Conservation (phyloP, 345 rosid genomes). For the Trapa incisa region DNA sequence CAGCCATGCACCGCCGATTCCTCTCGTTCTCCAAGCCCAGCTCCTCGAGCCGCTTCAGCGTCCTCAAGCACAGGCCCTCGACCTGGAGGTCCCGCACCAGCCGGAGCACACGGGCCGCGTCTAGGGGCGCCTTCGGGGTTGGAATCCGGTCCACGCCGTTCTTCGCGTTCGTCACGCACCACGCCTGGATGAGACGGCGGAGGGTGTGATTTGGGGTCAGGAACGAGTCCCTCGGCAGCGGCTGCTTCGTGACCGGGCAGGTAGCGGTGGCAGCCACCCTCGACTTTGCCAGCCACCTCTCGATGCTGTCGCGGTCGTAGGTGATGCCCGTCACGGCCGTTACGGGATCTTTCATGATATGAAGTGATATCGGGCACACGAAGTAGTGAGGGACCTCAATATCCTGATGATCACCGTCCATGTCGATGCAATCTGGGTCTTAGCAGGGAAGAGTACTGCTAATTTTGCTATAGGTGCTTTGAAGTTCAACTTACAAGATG, state of each 20-base stretch:
- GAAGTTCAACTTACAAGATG: neutral
- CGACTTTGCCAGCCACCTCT: slow-evolving; percentile 30
- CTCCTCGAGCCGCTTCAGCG: slow-evolving; percentile 24
- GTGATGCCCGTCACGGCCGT: slow-evolving; percentile 49
- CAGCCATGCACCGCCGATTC: slow-evolving; percentile 22
- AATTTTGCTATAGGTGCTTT: neutral
- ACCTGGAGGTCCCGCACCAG: slow-evolving; percentile 22
- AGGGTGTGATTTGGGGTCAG: slow-evolving; percentile 45
- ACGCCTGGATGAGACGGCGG: slow-evolving; percentile 38
- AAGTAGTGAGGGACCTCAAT: slow-evolving; percentile 40
- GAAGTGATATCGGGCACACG: slow-evolving; percentile 48
- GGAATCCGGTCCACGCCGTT: slow-evolving; percentile 22
- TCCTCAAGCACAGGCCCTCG: neutral
- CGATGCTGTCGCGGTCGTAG: slow-evolving; percentile 49
- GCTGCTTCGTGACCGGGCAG: slow-evolving; percentile 49
- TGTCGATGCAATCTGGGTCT: neutral
- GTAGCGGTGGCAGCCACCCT: slow-evolving; percentile 6
- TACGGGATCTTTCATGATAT: slow-evolving; percentile 55
- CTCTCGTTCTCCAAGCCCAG: slow-evolving; percentile 20
- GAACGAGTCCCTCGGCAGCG: slow-evolving; percentile 22
- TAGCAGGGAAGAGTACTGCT: no score
- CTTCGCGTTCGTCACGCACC: slow-evolving; percentile 21
- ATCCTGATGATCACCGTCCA: slow-evolving; percentile 10
- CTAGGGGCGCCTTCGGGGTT: slow-evolving; percentile 19
- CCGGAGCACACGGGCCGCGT: slow-evolving; percentile 12